Evolutionary conservation across 108 stramenopile species (phyloP), one percentile per base, ranked within the genome.

Genomic region (Epithemia pelagica): DNA sequence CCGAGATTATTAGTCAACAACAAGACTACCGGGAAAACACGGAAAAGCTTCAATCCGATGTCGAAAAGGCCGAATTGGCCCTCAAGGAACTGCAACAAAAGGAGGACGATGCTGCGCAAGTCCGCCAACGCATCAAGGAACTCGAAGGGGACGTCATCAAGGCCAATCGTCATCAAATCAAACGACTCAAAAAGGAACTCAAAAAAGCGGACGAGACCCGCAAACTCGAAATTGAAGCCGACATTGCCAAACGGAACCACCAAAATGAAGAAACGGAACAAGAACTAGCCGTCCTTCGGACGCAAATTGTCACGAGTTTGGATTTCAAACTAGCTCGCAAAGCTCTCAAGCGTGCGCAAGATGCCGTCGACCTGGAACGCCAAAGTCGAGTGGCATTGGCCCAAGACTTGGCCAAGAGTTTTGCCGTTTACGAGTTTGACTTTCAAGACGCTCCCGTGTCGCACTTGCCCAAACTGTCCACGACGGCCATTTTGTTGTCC

Each of bases 81-180:
- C 62, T 33, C 2, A 31, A 33, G 23, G 37, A 63, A 8, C 1
- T 63, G 15, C n/a, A 22, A 25, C 2, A 24, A 63, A 63, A 51
- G 37, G 62, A 63, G 8, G 32, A 63, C 3, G 62, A 21, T 37
- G 28, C 62, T 19, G 37, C 28, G 20, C 32, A 28, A 2, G 30
- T 33, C 37, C 62, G 62, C 8, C 29, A 63, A 2, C 29, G 37
- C n/a, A 63, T 63, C 32, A 63, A 63, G 19, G 31, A 25, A 26
- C 19, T 63, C 3, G 62, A 63, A 46, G 62, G 62, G 21, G 62
- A 63, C 26, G 62, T 63, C 33, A 63, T 63, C 46, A 63, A 63
- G 33, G 30, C 30, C 20, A 51, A 37, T 3, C 21, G 33, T 20
- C 62, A 63, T 51, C 15, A 33, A 2, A 15, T 63, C 30, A 63